Evolutionary conservation across 2,329 filamentous ascomycete species (phyloP), one percentile per base, ranked within the genome.

Genomic region (Cercospora beticola): DNA sequence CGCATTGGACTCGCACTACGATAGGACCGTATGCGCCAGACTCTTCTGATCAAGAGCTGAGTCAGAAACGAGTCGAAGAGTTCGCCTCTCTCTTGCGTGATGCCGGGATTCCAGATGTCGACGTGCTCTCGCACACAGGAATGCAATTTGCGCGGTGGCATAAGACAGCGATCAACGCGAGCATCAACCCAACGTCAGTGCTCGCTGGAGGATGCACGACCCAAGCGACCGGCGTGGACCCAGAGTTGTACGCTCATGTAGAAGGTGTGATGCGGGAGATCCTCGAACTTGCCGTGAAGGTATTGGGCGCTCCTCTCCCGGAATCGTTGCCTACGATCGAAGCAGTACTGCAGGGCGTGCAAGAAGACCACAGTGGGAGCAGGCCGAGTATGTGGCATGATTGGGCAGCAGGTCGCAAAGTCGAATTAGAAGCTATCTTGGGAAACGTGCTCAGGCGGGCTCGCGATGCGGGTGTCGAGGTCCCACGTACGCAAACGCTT

Each of bases 81-180:
- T 85, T 92, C 66, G 81, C 84, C 18, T 78, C 78, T 16, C 84
- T 87, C 77, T 85, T 89, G 77, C 80, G 81, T 10, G 79, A 85
- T 12, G 89, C 89, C 33, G 86, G 86, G 1, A 87, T 92, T 72
- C 84, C 84, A 68, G 90, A 92, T 77, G 88, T 89, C 4, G 86
- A 89, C 68, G 81, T 85, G 6, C 87, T 89, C 73, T 84, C 86
- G 58, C 88, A 91, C 78, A 81, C 88, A 31, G 89, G 87, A 68
- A 82, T 92, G 59, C 90, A 92, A 79, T 85, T 88, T 46, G 86
- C 92, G 21, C 83, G 90, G 28, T 92, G 90, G 90, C 90, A 92
- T 79, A 92, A 92, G 79, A 86, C 92, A 70, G 89, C 88, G 74
- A 92, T 92, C 82, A 92, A 92, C 78, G 88, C 89, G 0, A 87